phyloP scores from a whole-genome alignment of 164 flowering plant species.

The Brasenia schreberi region DNA sequence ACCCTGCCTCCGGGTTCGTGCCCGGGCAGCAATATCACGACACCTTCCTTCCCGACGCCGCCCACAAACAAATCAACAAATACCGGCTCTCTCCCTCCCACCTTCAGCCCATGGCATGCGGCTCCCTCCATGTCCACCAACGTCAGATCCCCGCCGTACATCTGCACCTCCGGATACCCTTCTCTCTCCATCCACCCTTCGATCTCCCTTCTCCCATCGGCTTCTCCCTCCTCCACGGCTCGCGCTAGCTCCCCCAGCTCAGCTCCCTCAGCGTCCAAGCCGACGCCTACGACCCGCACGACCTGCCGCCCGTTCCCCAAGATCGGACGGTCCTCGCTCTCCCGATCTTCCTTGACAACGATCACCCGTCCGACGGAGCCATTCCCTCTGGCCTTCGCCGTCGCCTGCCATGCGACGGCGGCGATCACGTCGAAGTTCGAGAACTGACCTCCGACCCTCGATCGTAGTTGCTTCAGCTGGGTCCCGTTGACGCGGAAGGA shows the following conservation, averaged over 20 bases:
- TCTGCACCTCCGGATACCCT: conserved; percentile 28
- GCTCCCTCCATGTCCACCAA: conserved; percentile 47
- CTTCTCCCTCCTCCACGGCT: conserved; percentile 16
- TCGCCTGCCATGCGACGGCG: conserved; percentile 49
- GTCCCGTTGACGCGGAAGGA: conserved; percentile 24
- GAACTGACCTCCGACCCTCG: conserved; percentile 9
- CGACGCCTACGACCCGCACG: conserved; percentile 31
- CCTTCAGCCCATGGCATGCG: conserved; percentile 32
- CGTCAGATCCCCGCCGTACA: conserved; percentile 61
- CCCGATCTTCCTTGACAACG: conserved; percentile 16
- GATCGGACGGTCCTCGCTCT: conserved; percentile 7
- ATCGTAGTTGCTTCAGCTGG: conserved; percentile 20
- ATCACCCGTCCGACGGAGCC: conserved; percentile 26
- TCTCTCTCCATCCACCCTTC: conserved; percentile 25
- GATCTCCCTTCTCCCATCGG: conserved; percentile 19
- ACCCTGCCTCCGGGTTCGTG: conserved; percentile 3
- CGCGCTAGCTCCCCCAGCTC: conserved; percentile 24
- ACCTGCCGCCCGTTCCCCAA: conserved; percentile 24
- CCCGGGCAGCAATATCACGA: conserved; percentile 44
- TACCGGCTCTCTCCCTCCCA: conserved; percentile 37
- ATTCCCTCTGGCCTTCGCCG: conserved; percentile 31
- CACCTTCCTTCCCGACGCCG: conserved; percentile 68
- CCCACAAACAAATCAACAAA: conserved; percentile 27
- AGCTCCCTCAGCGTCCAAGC: conserved; percentile 12
- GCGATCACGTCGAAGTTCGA: conserved; percentile 35